Base-by-base conservation (phyloP, 2,329 filamentous ascomycete genomes). In the Trichoderma koningii region DNA sequence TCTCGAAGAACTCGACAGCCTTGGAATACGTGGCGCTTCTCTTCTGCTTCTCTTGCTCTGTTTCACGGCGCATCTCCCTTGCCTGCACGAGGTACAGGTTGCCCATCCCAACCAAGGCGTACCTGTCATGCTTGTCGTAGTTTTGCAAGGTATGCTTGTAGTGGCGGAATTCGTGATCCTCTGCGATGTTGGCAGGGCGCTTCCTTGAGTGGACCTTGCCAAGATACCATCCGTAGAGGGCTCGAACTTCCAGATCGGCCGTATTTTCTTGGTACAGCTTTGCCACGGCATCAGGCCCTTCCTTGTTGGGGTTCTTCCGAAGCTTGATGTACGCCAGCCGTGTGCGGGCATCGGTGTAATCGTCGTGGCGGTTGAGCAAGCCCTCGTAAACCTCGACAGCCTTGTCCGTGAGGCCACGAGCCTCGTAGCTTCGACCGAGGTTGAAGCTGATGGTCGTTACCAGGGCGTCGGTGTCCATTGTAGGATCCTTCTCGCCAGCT, bases 381-480 rank as follows among this genome's bases (percentile, higher is more conserved):
- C 91, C 89, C 71, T 96, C 90, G 73, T 98, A 99, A 3, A 96
- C 90, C 71, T 91, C 90, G 67, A 91, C 87, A 1, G 95, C 95
- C 76, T 96, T 89, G 45, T 96, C 91, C 7, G 87, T 83, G 74
- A 94, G 84, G 42, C 90, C 89, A 61, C 91, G 88, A 0, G 91
- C 89, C 79, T 99, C 95, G 72, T 97, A 97, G 65, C 93, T 96
- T 65, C 95, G 87, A 30, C 91, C 95, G 47, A 99, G 86, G 73
- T 98, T 99, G 83, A 95, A 99, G 75, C 92, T 97, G 75, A 99
- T 96, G 3, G 93, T 97, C 0, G 94, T 97, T 28, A 98, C 89
- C 5, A 99, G 83, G 15, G 93, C 92, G 77, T 99, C 95, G 0
- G 89, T 93, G 74, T 98, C 95, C 67, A 89, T 84, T 1, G 87